Base-by-base conservation (phyloP, 2,329 filamentous ascomycete genomes). In the Monilinia polystroma region DNA sequence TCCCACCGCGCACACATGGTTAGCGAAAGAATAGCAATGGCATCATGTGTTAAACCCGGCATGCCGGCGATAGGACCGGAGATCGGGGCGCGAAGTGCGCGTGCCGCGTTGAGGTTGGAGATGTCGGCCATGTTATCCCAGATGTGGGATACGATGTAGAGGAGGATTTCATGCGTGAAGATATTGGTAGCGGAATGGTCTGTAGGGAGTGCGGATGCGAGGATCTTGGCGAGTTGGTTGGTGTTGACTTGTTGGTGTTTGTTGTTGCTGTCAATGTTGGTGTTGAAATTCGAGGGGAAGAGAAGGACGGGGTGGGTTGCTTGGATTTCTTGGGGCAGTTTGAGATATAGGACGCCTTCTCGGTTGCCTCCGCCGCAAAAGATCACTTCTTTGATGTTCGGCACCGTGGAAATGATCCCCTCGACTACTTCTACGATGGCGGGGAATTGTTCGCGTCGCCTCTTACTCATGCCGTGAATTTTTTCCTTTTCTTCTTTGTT, bases 291-390 rank as follows among this genome's bases (percentile, higher is more conserved):
- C 16, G 67, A 69, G 38, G 73, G 73, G 8, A 81, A 70, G 7
- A 82, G 75, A 10, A 77, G 72, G 2, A 96, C 79, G 0, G 93
- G 92, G 72, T 89, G 83, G 70, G 85, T 82, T 60, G 87, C 84
- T 65, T 90, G 85, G 20, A 90, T 77, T 0, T 81, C 76, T 0
- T 77, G 71, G 0, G 86, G 81, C 14, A 97, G 83, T 68, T 83
- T 87, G 78, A 90, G 87, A 79, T 92, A 92, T 51, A 97, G 80
- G 54, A 88, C 88, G 0, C 93, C 93, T 78, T 97, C 93, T 52
- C 93, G 83, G 69, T 97, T 93, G 10, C 93, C 93, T 26, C 93
- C 92, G 72, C 92, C 89, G 75, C 92, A 96, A 78, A 97, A 97
- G 0, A 89, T 89, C 3, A 93, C 90, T 32, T 85, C 83, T 54